Base-by-base conservation (phyloP, 495 filamentous ascomycete species). In the Penicillium cataractarum region DNA sequence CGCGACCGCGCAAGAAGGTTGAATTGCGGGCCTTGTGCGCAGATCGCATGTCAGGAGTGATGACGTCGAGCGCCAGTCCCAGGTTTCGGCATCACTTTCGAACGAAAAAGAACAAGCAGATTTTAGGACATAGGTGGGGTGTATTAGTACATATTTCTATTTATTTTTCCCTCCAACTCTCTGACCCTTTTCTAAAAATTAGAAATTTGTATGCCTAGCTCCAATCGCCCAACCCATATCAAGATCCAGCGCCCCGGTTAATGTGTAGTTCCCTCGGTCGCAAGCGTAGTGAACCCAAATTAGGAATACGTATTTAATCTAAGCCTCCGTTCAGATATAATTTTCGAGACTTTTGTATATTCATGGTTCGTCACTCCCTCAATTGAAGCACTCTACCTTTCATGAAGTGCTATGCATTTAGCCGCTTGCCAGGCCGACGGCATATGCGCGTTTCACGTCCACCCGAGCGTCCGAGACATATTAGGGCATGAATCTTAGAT, bases 51-150 rank as follows among this genome's bases (percentile, higher is more conserved):
- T 19, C 49, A 17, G 33, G 15, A 60, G 58, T 53, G 46, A 60
- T 60, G 58, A 60, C 58, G 58, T 60, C 48, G 32, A 29, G 21
- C 35, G 0, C 9, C 10, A n/a, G 13, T 31, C 29, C 29, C n/a
- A n/a, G 7, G 22, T 6, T 48, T 48, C 9, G 26, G 10, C 22
- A 24, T 15, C 22, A 26, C 12, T 10, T 48, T 19, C 1, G 9
- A 26, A 24, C 8, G 7, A 26, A 24, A 48, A 0, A 48, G 44
- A 15, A 10, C 21, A 48, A 1, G 44, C 22, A 24, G 22, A 2
- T 2, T n/a, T n/a, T n/a, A n/a, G n/a, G n/a, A n/a, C n/a, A n/a
- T n/a, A n/a, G n/a, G n/a, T n/a, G n/a, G n/a, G n/a, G n/a, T n/a
- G n/a, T n/a, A n/a, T n/a, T n/a, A n/a, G n/a, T n/a, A n/a, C n/a